phyloP scores from a whole-genome alignment of 768 basidiomycete genomes.

The Termitomyces eurrhizus region DNA sequence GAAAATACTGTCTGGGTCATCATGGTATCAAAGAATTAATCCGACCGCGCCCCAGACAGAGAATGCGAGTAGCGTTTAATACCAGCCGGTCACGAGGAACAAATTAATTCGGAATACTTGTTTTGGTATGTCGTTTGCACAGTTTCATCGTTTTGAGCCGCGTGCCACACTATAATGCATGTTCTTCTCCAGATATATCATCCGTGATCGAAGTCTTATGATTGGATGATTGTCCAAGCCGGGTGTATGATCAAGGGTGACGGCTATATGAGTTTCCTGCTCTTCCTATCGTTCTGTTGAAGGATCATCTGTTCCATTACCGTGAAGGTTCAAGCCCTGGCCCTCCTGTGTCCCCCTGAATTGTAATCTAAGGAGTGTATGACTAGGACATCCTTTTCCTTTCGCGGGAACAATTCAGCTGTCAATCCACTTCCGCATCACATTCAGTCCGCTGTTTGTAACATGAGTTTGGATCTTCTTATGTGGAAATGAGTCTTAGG shows the following conservation, averaged over 20 bases:
- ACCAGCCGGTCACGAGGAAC: slow-evolving; percentile 3
- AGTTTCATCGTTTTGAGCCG: slow-evolving; percentile 2
- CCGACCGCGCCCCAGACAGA: neutral
- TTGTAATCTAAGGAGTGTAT: neutral
- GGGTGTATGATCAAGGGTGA: neutral
- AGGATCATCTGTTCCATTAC: neutral
- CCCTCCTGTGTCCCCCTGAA: neutral
- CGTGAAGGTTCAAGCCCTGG: neutral
- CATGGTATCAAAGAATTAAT: neutral
- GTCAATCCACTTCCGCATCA: neutral
- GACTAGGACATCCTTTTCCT: slow-evolving; percentile 8
- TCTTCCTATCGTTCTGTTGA: slow-evolving; percentile 6
- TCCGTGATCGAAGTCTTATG: slow-evolving; percentile 12
- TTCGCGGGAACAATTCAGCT: slow-evolving; percentile 4
- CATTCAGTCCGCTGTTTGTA: neutral
- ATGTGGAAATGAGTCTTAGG: neutral
- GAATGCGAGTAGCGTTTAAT: neutral
- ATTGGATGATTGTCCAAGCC: slow-evolving; percentile 5
- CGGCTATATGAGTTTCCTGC: slow-evolving; percentile 8
- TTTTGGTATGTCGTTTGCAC: slow-evolving; percentile 5
- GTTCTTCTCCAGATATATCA: neutral
- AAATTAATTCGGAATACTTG: neutral
- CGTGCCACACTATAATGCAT: slow-evolving; percentile 6
- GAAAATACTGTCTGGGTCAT: neutral
- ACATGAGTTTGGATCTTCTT: slow-evolving; percentile 1